Evolutionary conservation across 208 protist genomes (phyloP).

Genomic region (Naegleria lovaniensis): DNA sequence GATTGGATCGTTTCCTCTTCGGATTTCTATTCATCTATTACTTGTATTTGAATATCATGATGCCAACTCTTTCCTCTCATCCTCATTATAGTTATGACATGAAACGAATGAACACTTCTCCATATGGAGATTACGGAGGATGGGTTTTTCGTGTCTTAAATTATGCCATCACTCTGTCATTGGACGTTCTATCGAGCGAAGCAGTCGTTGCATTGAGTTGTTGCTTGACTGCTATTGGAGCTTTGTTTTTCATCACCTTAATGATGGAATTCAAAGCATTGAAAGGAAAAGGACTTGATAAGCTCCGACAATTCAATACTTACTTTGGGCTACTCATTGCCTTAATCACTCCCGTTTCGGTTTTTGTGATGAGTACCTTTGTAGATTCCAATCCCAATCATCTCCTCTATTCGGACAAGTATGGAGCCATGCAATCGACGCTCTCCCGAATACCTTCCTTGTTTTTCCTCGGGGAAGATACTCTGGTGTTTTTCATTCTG

Average conservation of each 20-base stretch:
- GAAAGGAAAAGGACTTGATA: background rate
- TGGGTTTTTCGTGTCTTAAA: background rate
- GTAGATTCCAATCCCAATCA: background rate
- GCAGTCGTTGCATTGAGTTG: background rate
- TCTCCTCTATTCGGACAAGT: background rate
- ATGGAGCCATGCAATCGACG: background rate
- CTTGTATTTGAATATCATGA: background rate
- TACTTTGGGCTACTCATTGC: background rate
- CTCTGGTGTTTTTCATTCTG: background rate
- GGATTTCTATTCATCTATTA: background rate
- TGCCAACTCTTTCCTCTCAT: background rate
- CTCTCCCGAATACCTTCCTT: background rate
- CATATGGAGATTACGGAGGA: background rate
- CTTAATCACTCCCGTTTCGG: background rate
- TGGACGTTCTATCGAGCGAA: background rate
- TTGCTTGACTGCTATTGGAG: no score
- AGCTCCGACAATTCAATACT: background rate
- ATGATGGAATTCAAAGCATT: background rate
- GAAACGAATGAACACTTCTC: background rate
- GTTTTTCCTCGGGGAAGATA: background rate
- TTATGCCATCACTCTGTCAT: background rate
- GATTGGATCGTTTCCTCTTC: background rate
- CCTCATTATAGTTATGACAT: background rate
- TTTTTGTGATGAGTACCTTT: background rate
- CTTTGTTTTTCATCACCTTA: background rate